Evolutionary conservation across 352 stramenopile genomes (phyloP), one percentile per base, ranked within the genome.

Genomic region (Globisporangium paroecandrum): DNA sequence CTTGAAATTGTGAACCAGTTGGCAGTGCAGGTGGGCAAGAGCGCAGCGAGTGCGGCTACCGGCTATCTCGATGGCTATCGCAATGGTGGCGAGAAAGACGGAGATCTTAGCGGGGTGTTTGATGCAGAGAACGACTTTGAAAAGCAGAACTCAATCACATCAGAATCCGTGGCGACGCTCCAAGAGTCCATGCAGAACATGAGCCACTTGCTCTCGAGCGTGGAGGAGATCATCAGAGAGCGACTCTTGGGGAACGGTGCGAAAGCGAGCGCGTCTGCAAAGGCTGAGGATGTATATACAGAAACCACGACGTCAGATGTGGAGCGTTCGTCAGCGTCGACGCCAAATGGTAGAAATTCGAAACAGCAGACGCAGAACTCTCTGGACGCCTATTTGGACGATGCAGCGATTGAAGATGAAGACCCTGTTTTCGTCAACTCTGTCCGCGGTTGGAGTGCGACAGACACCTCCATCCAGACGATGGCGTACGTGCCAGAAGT

Each of bases 401-500:
- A 51, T 2, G 29, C 12, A 8, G n/a, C 62, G 20, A 69, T 79
- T 46, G 57, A 59, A 3, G 56, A 57, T 4, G 61, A 63, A 22
- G 49, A 77, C 9, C 68, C 73, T 49, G 53, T 27, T 24, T 82
- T 84, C 56, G 70, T 81, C 51, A 72, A 82, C 46, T 38, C 75
- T 25, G 75, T 84, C 60, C 72, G 70, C 34, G 75, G 73, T 5
- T 84, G 77, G 77, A 71, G 63, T 6, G 65, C 62, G n/a, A 49
- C 20, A 8, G 36, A 15, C 10, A 6, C 38, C 6, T 20, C 46
- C 8, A 10, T 58, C 60, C 43, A 29, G 9, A 22, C 43, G 20
- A 49, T 24, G 13, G 60, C 22, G 47, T 46, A n/a, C 5, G 25
- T 27, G 20, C 60, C 24, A 38, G 29, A 32, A 13, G 27, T 43